Evolutionary conservation across 2,329 filamentous ascomycete species (phyloP).

Genomic region (Coccinonectria pachysandricola): DNA sequence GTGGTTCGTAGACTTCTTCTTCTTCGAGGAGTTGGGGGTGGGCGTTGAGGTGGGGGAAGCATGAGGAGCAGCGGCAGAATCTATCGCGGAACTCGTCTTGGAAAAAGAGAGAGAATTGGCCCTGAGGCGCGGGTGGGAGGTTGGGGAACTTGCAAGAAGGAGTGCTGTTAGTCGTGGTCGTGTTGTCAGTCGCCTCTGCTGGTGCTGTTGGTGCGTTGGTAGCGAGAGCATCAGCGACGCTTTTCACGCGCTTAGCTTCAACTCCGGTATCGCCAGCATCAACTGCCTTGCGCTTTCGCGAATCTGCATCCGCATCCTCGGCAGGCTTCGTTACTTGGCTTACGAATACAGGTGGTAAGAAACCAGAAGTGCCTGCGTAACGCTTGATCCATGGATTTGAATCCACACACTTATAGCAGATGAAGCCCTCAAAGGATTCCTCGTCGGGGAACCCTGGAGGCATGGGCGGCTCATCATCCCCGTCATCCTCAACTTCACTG

Average conservation of each 20-base stretch:
- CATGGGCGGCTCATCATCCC: slow-evolving; percentile 54
- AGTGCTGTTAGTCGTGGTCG: slow-evolving; percentile 6
- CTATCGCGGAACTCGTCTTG: slow-evolving; percentile 67
- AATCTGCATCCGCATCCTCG: slow-evolving; percentile 8
- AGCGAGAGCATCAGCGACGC: slow-evolving; percentile 20
- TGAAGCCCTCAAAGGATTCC: slow-evolving; percentile 78
- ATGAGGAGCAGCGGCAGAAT: slow-evolving; percentile 74
- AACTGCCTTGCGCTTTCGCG: slow-evolving; percentile 59
- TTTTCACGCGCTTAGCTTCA: slow-evolving; percentile 44
- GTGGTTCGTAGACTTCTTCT: slow-evolving; percentile 89
- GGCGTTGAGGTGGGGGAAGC: slow-evolving; percentile 60
- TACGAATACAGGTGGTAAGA: slow-evolving; percentile 61
- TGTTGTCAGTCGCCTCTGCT: slow-evolving; percentile 6
- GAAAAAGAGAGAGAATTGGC: slow-evolving; percentile 72
- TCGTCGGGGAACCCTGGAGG: slow-evolving; percentile 83
- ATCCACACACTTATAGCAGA: slow-evolving; percentile 90
- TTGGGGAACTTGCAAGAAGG: slow-evolving; percentile 47
- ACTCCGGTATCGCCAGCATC: slow-evolving; percentile 32
- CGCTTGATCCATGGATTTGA: slow-evolving; percentile 84
- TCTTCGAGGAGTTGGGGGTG: slow-evolving; percentile 83
- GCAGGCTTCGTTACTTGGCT: slow-evolving; percentile 9
- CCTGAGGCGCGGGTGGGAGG: slow-evolving; percentile 45
- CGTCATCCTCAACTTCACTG: slow-evolving; percentile 27
- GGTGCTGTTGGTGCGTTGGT: slow-evolving; percentile 1
- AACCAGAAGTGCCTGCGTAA: slow-evolving; percentile 72